Percentiles rank a stretch among this genome's conserved stretches.
phyloP scores from a whole-genome alignment of 306 rosid species.

The Vigna unguiculata region DNA sequence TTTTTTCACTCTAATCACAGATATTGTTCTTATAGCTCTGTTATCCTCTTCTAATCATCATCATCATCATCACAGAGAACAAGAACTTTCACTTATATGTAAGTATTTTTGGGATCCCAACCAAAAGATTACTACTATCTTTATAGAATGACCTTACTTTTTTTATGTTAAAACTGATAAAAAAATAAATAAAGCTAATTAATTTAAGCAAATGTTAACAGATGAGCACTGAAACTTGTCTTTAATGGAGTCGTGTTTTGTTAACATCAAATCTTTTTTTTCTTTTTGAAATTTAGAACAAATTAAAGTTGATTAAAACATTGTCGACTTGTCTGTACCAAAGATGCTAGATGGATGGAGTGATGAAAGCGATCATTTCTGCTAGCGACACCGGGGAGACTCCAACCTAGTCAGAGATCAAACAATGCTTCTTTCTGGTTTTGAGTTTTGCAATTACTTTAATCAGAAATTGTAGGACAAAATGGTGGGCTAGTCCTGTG shows the following conservation, averaged over 20 bases:
- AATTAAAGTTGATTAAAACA: not conserved
- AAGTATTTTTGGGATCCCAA: no score
- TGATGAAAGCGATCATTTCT: not conserved
- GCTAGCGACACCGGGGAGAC: constrained; percentile 5
- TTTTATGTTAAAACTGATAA: no score
- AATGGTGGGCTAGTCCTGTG: not conserved
- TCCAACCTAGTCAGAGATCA: not conserved
- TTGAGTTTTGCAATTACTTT: not conserved
- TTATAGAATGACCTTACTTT: no score
- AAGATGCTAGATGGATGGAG: not conserved
- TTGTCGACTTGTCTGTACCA: not conserved
- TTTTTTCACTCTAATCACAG: no score
- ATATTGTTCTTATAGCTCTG: no score
- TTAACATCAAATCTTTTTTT: not conserved
- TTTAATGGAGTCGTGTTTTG: constrained; percentile 18
- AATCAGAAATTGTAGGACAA: not conserved
- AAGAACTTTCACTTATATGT: no score
- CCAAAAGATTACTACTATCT: no score
- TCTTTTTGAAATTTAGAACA: not conserved
- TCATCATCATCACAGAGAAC: no score
- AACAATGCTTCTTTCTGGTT: not conserved
- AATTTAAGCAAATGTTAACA: no score
- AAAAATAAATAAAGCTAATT: no score
- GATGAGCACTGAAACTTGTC: not conserved
- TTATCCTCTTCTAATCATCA: no score